Conservation (phyloP, 495 filamentous ascomycete species). For the Penicillium subrubescens region DNA sequence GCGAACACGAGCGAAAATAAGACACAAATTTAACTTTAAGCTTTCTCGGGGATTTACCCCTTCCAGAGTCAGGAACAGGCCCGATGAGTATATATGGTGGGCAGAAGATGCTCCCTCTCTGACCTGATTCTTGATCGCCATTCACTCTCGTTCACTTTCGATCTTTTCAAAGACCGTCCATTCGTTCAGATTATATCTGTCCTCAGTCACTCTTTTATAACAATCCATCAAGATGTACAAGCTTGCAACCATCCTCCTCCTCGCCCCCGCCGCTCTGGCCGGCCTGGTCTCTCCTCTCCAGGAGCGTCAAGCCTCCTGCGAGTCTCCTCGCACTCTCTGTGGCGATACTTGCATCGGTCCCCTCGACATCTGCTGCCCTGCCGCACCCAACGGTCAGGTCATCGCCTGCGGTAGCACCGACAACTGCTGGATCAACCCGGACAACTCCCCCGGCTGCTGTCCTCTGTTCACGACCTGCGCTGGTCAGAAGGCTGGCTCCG, state of each 20-base stretch:
- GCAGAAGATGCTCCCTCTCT: background rate
- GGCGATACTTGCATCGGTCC: background rate
- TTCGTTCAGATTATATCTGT: background rate
- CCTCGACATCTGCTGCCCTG: background rate
- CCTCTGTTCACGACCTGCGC: background rate
- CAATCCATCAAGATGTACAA: background rate
- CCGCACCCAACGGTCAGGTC: background rate
- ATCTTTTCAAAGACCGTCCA: background rate
- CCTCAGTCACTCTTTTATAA: background rate
- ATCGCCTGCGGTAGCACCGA: background rate
- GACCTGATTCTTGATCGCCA: background rate
- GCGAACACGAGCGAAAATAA: background rate
- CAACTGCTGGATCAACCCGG: background rate
- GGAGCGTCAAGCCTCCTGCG: background rate
- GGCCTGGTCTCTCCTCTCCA: background rate
- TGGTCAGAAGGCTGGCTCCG: background rate
- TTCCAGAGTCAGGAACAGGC: background rate
- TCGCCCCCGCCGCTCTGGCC: background rate
- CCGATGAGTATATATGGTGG: background rate
- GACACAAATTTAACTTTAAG: background rate
- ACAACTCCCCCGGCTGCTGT: background rate
- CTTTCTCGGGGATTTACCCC: background rate
- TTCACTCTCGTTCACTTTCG: background rate
- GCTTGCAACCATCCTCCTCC: background rate
- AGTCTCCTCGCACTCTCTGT: background rate